Evolutionary conservation across 257 asterid genomes (phyloP), one percentile per base, ranked within the genome.

Genomic region (Cinchona pubescens): DNA sequence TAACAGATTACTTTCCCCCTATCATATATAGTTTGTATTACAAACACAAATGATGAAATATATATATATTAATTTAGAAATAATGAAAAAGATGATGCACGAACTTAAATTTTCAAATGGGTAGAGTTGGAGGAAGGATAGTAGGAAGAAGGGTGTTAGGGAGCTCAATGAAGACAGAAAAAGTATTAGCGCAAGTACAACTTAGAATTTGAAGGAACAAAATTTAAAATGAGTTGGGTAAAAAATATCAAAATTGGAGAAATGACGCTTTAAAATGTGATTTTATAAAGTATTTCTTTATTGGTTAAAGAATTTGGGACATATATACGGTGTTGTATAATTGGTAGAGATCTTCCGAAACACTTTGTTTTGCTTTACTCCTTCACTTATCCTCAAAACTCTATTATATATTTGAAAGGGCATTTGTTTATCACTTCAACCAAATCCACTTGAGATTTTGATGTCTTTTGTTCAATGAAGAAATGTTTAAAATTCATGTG

Each of bases 401-500:
- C 18, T 9, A 9, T 51, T 51, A 0, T 34, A 34, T 34, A 11
- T 25, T 10, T 14, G 16, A 23, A n/a, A 62, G 48, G n/a, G 45
- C 7, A 62, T 46, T 14, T 38, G 45, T 51, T 40, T 68, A 34
- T 40, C 18, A 43, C 38, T 59, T 68, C 23, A 34, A 34, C 37
- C 42, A 60, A 69, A 76, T 67, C 62, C 16, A 43, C 55, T 67
- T 30, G 68, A 66, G 79, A 76, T 67, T 67, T 56, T 23, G 40
- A 11, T 76, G 62, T 58, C 62, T 68, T 55, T 19, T 21, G 40
- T 56, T 45, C 42, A 16, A 55, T 49, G n/a, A 32, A 18, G 1
- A 68, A 29, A 68, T 45, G 62, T 13, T 68, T 27, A 27, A 67
- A 46, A 40, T 23, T 38, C 79, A 76, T 43, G 79, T 68, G 79